Base-by-base conservation (phyloP, 768 basidiomycete species). In the Rhizopogon rudus region DNA sequence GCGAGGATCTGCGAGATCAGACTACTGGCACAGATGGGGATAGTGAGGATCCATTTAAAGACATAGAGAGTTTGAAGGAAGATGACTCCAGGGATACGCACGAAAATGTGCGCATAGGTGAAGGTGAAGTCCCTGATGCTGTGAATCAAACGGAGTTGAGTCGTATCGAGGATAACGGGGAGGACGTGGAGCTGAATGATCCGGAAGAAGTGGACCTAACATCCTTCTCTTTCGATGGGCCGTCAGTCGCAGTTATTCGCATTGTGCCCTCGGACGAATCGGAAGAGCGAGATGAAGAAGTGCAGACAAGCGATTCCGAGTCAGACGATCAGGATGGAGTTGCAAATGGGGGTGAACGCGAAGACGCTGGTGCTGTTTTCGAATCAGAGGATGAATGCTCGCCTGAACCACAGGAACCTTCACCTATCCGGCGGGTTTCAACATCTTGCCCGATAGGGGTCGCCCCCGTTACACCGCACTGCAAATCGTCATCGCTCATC, bases 41-140 rank as follows among this genome's bases (percentile, higher is more conserved):
- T 42, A 90, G 88, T 58, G 91, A 92, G 61, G 95, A 98, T 73
- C 90, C 92, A 7, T 98, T 98, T 71, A 82, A 83, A 33, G 94
- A 94, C 62, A 88, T 98, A 52, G 94, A 96, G 65, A 93, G 92
- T 62, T 67, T 94, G 62, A 75, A 81, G 35, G 87, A 88, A 53
- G 88, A 88, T 54, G 71, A 67, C 46, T 70, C 70, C 12, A 67
- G 66, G 44, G 71, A 73, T 13, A 42, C 56, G 17, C 31, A 54
- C 14, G 58, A 50, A 40, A 52, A 45, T 22, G 54, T 40, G 7
- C 43, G 39, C 10, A n/a, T 14, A 12, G 41, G 16, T 29, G 54
- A 51, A 29, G 52, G 2, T 3, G 54, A 44, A 50, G 56, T 57
- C 53, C 35, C 14, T 49, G 48, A 37, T 37, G 53, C 52, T 56